These are phyloP conservation scores for Cutaneotrichosporon cutaneum DNA, from an alignment of 1,284 basidiomycete genomes.

Conservation along the genomic window DNA sequence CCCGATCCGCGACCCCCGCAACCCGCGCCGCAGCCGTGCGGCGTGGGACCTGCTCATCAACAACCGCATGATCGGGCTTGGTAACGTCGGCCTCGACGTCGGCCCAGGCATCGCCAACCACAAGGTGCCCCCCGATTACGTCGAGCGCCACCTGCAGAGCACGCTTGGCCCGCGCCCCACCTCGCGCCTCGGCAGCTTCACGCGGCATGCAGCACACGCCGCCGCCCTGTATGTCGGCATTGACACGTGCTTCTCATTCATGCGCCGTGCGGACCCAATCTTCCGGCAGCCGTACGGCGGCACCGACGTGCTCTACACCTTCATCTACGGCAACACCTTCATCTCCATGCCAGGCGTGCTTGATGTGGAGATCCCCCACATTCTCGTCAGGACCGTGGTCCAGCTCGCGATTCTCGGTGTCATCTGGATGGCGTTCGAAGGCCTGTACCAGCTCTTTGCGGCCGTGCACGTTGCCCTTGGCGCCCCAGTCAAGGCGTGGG, in stretches of 20 bases:
- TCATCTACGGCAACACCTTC: slow-evolving; percentile 1
- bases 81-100: slow-evolving; percentile 25
- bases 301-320: neutral
- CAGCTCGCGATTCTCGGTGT: neutral
- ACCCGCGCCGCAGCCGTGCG: slow-evolving; percentile 20
- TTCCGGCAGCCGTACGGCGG: slow-evolving; percentile 4
- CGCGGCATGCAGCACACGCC: neutral
- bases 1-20: slow-evolving; percentile 34
- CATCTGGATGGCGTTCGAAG: neutral
- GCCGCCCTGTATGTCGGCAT: neutral
- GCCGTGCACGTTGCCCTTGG: slow-evolving; percentile 27
- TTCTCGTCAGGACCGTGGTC: slow-evolving; percentile 18
- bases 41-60: slow-evolving; percentile 37
- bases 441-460: slow-evolving; percentile 37
- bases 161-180: neutral
- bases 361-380: slow-evolving; percentile 3
- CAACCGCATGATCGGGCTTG: slow-evolving; percentile 38
- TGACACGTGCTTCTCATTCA: neutral
- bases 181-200: neutral
- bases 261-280: neutral
- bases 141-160: neutral
- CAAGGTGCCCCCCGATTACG: neutral
- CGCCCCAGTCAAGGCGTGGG: slow-evolving; percentile 34
- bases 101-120: neutral
- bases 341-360: neutral